A percentile compares a stretch with the other conserved stretches of the same genome.
phyloP scores from a whole-genome alignment of 257 asterid genomes.

The Solanum medicagineum region DNA sequence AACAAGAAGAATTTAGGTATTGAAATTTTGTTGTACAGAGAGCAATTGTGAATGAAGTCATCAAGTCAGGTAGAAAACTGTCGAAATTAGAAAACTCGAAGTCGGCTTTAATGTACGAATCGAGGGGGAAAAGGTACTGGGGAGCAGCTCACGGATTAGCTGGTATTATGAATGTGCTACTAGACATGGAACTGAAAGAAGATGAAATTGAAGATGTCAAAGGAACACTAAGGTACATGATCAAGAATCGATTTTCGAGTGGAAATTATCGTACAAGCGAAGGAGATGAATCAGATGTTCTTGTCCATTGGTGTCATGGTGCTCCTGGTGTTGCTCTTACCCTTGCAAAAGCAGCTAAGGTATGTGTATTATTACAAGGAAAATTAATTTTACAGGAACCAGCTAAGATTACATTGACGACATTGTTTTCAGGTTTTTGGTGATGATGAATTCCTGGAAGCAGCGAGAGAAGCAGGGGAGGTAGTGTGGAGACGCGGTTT shows the following conservation, averaged over 20 bases:
- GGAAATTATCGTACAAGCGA: conserved; percentile 75
- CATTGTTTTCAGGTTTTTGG: conserved; percentile 37
- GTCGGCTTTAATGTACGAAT: conserved; percentile 64
- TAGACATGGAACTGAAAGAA: conserved; percentile 62
- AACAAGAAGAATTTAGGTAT: background rate
- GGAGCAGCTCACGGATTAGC: conserved; percentile 89
- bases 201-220: conserved; percentile 63
- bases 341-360: conserved; percentile 70
- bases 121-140: conserved; percentile 77
- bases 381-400: background rate
- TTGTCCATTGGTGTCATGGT: conserved; percentile 91
- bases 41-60: conserved; percentile 40
- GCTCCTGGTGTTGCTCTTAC: conserved; percentile 75
- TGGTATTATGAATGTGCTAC: conserved; percentile 49
- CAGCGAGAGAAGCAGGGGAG: conserved; percentile 63
- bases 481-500: conserved; percentile 80
- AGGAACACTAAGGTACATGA: conserved; percentile 56
- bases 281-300: conserved; percentile 52
- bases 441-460: conserved; percentile 50
- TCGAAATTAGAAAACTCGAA: conserved; percentile 16
- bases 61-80: conserved; percentile 46
- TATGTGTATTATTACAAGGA: background rate
- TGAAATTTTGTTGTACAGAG: conserved; percentile 27
- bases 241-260: conserved; percentile 47
- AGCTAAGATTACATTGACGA: too few species aligned